Evolutionary conservation across 2,329 filamentous ascomycete species (phyloP).

Genomic region (Hymenoscyphus infarciens): DNA sequence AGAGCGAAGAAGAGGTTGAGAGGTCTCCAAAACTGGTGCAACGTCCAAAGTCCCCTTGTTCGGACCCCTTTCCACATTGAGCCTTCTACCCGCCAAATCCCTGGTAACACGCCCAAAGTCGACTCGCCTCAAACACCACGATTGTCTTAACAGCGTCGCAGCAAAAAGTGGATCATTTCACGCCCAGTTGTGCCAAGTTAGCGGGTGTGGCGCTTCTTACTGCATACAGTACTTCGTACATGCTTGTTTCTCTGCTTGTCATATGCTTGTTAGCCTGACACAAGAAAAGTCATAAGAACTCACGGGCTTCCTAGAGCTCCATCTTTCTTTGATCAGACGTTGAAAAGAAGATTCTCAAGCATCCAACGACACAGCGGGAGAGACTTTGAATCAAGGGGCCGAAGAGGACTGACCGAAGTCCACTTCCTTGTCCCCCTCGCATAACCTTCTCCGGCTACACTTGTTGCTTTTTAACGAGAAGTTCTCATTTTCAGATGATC

Average conservation of each 20-base stretch:
- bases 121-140: conserved; percentile 12
- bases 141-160: conserved; percentile 9
- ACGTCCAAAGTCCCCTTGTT: background rate
- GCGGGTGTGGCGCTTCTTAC: conserved; percentile 12
- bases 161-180: conserved; percentile 6
- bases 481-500: background rate
- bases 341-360: background rate
- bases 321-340: background rate
- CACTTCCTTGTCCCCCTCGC: background rate
- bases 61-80: background rate
- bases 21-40: too few species aligned
- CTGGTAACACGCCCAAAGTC: background rate
- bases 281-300: conserved; percentile 4
- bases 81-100: too few species aligned
- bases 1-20: too few species aligned
- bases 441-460: background rate
- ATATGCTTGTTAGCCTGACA: conserved; percentile 11
- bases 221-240: background rate
- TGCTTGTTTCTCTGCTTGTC: conserved; percentile 6
- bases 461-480: background rate
- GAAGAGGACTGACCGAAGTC: background rate
- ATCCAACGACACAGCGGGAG: background rate
- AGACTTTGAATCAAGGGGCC: background rate
- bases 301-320: background rate
- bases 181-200: conserved; percentile 6